phyloP scores from a whole-genome alignment of 2,329 filamentous ascomycete species.

The Ceratocystis cubensis region DNA sequence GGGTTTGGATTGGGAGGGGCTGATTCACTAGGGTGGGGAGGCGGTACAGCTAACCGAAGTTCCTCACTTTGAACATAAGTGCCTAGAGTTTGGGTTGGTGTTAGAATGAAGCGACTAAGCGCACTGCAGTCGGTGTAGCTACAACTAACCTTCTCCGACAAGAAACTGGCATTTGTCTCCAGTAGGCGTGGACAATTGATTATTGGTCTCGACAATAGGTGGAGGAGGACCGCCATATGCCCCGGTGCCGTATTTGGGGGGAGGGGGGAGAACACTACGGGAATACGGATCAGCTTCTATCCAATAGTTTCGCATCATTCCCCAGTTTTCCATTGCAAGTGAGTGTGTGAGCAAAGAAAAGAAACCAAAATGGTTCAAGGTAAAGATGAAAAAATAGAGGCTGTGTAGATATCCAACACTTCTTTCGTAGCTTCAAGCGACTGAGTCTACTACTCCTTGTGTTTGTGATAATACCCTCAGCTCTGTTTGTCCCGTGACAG shows the following conservation, averaged over 20 bases:
- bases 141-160: conserved; percentile 67
- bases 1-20: conserved; percentile 81
- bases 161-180: conserved; percentile 81
- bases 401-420: background rate
- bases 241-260: conserved; percentile 68
- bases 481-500: background rate
- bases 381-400: background rate
- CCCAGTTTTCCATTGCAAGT: conserved; percentile 18
- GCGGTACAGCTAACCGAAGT: conserved; percentile 81
- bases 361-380: background rate
- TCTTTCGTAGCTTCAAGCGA: background rate
- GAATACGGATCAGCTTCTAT: conserved; percentile 15
- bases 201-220: conserved; percentile 87
- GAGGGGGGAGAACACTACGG: conserved; percentile 68
- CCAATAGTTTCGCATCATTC: conserved; percentile 19
- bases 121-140: background rate
- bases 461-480: background rate
- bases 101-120: background rate
- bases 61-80: conserved; percentile 87
- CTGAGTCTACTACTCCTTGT: background rate
- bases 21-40: conserved; percentile 87
- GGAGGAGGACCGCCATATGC: conserved; percentile 48
- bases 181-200: conserved; percentile 65
- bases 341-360: background rate
- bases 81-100: conserved; percentile 38